Evolutionary conservation across 345 rosid genomes (phyloP).

Genomic region (Clausena lansium): DNA sequence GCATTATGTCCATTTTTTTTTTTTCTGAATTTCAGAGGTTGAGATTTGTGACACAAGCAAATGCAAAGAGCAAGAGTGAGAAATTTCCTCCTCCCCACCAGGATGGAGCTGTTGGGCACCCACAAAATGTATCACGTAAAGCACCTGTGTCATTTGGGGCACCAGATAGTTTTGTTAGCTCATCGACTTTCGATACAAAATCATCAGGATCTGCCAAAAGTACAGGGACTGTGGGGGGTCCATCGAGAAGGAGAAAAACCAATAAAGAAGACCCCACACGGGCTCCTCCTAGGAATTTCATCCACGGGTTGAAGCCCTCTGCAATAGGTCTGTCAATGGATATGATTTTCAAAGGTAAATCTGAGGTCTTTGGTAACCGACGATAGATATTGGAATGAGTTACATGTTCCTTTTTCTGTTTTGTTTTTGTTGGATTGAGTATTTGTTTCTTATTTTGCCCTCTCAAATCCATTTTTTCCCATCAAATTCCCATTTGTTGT

Average conservation of each 20-base stretch:
- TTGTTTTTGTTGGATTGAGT: conserved; percentile 9
- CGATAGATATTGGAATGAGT: conserved; percentile 26
- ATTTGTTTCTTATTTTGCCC: background rate
- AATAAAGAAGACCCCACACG: conserved; percentile 37
- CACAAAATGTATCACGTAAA: conserved; percentile 38
- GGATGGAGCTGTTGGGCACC: conserved; percentile 76
- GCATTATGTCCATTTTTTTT: conserved; percentile 10
- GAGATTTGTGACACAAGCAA: conserved; percentile 49
- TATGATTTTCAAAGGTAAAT: conserved; percentile 53
- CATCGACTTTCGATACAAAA: conserved; percentile 34
- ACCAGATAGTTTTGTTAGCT: conserved; percentile 38
- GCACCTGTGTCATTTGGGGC: conserved; percentile 42
- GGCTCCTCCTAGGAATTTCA: conserved; percentile 50
- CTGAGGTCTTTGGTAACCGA: conserved; percentile 48
- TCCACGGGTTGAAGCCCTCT: conserved; percentile 54
- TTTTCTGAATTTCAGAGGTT: conserved; percentile 40
- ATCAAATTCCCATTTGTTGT: conserved; percentile 22
- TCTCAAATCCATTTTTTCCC: conserved; percentile 11
- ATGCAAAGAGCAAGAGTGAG: conserved; percentile 86
- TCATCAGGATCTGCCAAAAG: conserved; percentile 38
- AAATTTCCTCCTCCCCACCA: conserved; percentile 96
- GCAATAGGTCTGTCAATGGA: conserved; percentile 53
- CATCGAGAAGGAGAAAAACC: conserved; percentile 44
- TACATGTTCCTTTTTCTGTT: background rate
- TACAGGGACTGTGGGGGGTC: conserved; percentile 29